Base-by-base conservation (phyloP, 2,329 filamentous ascomycete genomes). In the Cytospora piceicola region DNA sequence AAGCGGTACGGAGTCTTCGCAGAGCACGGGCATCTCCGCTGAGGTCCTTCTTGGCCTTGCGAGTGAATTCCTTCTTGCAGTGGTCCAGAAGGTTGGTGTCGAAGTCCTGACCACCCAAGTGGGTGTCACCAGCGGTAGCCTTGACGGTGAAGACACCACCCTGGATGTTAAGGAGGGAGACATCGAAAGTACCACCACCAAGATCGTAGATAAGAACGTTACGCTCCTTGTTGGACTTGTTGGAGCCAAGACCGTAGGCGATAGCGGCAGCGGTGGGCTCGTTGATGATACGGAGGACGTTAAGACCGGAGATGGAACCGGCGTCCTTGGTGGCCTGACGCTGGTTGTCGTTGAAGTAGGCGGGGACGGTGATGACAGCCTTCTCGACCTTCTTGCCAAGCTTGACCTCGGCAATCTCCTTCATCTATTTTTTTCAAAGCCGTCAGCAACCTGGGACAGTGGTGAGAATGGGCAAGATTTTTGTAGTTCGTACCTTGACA, bases 291-390 rank as follows among this genome's bases (percentile, higher is more conserved):
- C 95, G 94, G 81, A 99, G 94, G 73, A 99, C 93, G 83, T 98
- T 97, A 70, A 99, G 90, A 74, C 94, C 95, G 76, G 94, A 85
- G 77, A 99, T 99, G 80, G 94, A 91, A 90, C 95, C 95, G 72
- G 95, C 95, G 78, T 98, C 95, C 90, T 98, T 98, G 84, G 95
- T 99, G 72, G 95, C 92, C 84, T 98, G 95, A 84, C 95, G 91
- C 87, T 99, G 95, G 87, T 96, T 97, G 89, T 99, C 95, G 88
- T 98, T 98, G 92, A 99, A 99, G 88, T 99, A 99, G 78, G 95
- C 95, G 66, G 95, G 95, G 67, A 98, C 95, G 69, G 95, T 99
- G 81, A 99, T 94, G 80, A 99, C 95, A 71, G 95, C 95, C 89
- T 98, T 98, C 84, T 95, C 90, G 76, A 98, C 94, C 86, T 95